Evolutionary conservation across 441 rosid genomes (phyloP).

Genomic region (Monsonia emarginata): DNA sequence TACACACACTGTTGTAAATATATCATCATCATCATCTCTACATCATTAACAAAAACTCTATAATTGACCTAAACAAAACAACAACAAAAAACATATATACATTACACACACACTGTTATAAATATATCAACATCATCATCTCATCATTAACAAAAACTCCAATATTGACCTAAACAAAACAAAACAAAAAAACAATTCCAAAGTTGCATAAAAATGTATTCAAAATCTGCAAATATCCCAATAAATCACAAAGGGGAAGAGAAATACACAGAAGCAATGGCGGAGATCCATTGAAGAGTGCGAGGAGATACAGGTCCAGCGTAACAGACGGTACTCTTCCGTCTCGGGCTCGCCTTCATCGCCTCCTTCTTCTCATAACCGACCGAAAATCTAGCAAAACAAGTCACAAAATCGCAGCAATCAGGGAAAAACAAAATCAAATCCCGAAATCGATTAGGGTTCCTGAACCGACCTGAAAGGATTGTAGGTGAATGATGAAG

Average conservation of each 20-base stretch:
- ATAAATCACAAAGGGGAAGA: constrained; percentile 9
- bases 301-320: constrained; percentile 39
- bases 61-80: not conserved
- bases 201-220: not conserved
- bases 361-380: constrained; percentile 19
- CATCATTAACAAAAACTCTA: not conserved
- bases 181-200: not conserved
- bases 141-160: not conserved
- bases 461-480: constrained; percentile 38
- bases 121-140: not conserved
- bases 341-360: constrained; percentile 34
- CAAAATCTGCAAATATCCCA: not conserved
- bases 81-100: too few species aligned
- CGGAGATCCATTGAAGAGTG: constrained; percentile 65
- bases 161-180: not conserved
- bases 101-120: not conserved
- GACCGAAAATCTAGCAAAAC: constrained; percentile 29
- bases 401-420: too few species aligned
- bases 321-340: constrained; percentile 46
- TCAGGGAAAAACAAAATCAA: not conserved
- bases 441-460: not conserved
- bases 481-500: constrained; percentile 27
- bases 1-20: not conserved
- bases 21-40: not conserved
- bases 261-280: constrained; percentile 49